A percentile compares a stretch with the other conserved stretches of the same genome.
Conservation (phyloP, 768 basidiomycete genomes). For the Macrolepiota albuminosa region DNA sequence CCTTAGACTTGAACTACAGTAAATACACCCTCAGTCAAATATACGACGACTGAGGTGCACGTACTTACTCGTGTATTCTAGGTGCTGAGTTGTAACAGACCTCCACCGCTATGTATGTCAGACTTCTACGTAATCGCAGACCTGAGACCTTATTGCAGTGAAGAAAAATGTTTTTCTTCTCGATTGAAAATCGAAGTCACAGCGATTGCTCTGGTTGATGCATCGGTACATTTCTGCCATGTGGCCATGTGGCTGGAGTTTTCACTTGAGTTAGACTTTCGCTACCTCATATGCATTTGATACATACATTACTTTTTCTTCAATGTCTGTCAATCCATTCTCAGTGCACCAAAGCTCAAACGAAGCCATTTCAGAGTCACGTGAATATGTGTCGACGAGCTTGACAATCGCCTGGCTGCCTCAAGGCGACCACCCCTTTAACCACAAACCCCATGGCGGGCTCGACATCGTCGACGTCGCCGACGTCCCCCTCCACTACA, state of each 20-base stretch:
- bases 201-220: no score
- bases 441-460: neutral
- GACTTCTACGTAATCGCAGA: neutral
- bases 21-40: no score
- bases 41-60: no score
- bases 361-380: neutral
- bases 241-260: neutral
- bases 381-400: neutral
- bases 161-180: no score
- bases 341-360: neutral
- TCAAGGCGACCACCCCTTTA: neutral
- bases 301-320: neutral
- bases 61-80: no score
- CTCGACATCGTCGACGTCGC: slow-evolving; percentile 3
- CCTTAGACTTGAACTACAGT: no score
- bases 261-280: neutral
- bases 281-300: neutral
- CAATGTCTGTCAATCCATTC: neutral
- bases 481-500: neutral
- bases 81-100: no score
- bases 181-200: neutral
- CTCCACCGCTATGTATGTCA: neutral
- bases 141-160: neutral
- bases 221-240: neutral
- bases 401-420: neutral